Conservation (phyloP, 1,139 yeast species). For the Magnusiomyces fungicola region DNA sequence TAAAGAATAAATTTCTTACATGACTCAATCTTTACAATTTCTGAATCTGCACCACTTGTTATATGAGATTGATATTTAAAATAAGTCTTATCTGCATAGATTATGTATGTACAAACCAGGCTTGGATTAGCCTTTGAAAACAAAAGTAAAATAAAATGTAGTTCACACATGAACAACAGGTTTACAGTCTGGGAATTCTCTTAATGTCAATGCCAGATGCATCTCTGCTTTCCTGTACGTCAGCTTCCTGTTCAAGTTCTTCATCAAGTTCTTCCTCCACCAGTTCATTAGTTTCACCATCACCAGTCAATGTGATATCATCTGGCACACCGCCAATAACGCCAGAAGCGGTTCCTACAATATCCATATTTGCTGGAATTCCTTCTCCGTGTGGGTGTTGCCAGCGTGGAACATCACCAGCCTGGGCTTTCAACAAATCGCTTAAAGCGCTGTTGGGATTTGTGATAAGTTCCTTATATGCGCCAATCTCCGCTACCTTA, state of each 20-base stretch:
- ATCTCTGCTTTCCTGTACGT: conserved; percentile 11
- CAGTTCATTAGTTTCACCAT: conserved; percentile 1
- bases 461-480: conserved; percentile 53
- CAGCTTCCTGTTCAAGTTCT: conserved; percentile 10
- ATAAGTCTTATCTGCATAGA: no score
- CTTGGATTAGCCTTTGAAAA: no score
- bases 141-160: no score
- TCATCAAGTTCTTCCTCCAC: conserved; percentile 10
- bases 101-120: no score
- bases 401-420: conserved; percentile 37
- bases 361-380: no score
- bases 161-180: no score
- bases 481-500: conserved; percentile 78
- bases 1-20: no score
- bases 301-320: conserved; percentile 4
- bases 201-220: conserved; percentile 8
- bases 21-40: no score
- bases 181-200: not conserved
- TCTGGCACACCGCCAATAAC: not conserved
- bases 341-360: no score
- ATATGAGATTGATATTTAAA: no score
- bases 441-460: conserved; percentile 63
- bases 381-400: no score
- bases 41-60: no score
- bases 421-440: conserved; percentile 42